Evolutionary conservation across 2,329 filamentous ascomycete genomes (phyloP).

Genomic region (Colletotrichum lentis): DNA sequence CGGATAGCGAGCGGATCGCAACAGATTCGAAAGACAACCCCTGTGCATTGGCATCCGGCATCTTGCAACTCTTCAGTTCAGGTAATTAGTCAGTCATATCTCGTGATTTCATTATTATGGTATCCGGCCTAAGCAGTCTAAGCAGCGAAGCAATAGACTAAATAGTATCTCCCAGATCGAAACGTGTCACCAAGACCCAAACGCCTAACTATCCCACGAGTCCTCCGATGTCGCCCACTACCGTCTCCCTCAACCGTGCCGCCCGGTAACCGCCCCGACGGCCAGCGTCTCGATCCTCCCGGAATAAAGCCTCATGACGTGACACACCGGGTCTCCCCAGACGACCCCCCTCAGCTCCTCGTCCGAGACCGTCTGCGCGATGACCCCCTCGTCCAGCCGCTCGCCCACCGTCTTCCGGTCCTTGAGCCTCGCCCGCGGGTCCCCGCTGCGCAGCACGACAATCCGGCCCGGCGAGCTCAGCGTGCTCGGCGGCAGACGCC

Average conservation of each 20-base stretch:
- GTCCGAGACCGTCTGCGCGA: constrained; percentile 74
- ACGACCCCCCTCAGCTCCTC: constrained; percentile 73
- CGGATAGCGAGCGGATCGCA: no score
- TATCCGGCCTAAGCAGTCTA: no score
- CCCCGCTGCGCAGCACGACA: constrained; percentile 68
- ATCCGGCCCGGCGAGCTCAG: constrained; percentile 76
- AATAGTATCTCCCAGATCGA: no score
- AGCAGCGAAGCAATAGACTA: no score
- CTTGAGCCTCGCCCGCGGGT: constrained; percentile 48
- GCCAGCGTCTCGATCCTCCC: constrained; percentile 75
- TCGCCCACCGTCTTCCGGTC: constrained; percentile 60
- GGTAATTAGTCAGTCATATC: no score
- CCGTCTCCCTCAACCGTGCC: constrained; percentile 37
- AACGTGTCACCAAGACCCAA: no score
- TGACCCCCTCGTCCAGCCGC: constrained; percentile 65
- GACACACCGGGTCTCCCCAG: constrained; percentile 83
- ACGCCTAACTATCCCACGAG: no score
- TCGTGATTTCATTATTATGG: no score
- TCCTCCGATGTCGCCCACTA: neutral
- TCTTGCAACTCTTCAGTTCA: no score
- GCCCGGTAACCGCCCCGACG: constrained; percentile 69
- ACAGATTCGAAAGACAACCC: no score
- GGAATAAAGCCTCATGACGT: constrained; percentile 81
- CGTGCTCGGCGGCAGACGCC: constrained; percentile 71
- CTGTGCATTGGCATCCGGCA: no score